Evolutionary conservation across 1,139 yeast genomes (phyloP).

Genomic region (Candida freyschussii): DNA sequence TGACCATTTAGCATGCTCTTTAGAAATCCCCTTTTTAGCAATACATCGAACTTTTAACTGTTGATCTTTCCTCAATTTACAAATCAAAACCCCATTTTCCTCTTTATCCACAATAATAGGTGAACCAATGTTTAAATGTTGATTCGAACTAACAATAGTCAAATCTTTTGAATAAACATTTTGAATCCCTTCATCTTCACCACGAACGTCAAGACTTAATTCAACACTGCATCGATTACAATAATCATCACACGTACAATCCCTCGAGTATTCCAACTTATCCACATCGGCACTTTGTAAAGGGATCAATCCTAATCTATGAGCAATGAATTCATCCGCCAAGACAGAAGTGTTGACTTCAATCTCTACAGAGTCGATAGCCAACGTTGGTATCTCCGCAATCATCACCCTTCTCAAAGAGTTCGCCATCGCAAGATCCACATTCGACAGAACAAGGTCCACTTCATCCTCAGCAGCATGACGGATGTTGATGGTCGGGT

Average conservation of each 20-base stretch:
- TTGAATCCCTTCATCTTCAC: slow-evolving; percentile 83
- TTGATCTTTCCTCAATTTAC: slow-evolving; percentile 90
- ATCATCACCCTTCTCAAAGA: slow-evolving; percentile 87
- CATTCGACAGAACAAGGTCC: slow-evolving; percentile 82
- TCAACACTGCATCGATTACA: slow-evolving; percentile 93
- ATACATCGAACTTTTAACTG: slow-evolving; percentile 85
- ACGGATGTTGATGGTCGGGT: slow-evolving; percentile 83
- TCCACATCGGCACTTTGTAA: slow-evolving; percentile 82
- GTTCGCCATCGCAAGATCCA: slow-evolving; percentile 88
- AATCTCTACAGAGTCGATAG: slow-evolving; percentile 93
- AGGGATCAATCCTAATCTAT: slow-evolving; percentile 88
- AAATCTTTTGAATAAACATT: slow-evolving; percentile 84
- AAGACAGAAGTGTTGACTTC: slow-evolving; percentile 89
- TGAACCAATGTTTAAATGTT: slow-evolving; percentile 54
- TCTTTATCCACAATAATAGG: slow-evolving; percentile 80
- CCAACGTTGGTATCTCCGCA: slow-evolving; percentile 93
- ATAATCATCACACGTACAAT: slow-evolving; percentile 96
- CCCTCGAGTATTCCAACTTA: slow-evolving; percentile 74
- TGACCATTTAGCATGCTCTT: slow-evolving; percentile 98
- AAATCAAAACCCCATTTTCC: slow-evolving; percentile 78
- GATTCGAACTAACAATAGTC: slow-evolving; percentile 41
- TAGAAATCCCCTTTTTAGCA: slow-evolving; percentile 96
- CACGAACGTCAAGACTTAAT: slow-evolving; percentile 77
- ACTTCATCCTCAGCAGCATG: slow-evolving; percentile 82
- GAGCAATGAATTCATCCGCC: slow-evolving; percentile 95